These are phyloP conservation scores for Rutstroemia sydowiana DNA, from an alignment of 2,329 filamentous ascomycete species.

Conservation along the genomic window DNA sequence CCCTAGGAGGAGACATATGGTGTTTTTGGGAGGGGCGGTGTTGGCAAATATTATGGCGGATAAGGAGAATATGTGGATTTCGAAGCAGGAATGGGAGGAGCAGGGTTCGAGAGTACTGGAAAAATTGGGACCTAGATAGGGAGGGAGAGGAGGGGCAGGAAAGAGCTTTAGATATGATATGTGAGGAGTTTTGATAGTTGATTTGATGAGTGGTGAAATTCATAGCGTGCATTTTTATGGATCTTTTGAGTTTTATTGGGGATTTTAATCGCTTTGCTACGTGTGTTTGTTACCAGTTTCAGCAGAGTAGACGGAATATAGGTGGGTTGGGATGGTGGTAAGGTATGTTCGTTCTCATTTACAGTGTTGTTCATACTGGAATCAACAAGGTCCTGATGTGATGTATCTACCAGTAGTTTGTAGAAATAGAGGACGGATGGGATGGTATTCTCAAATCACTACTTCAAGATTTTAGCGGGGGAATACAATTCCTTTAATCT, in stretches of 20 bases:
- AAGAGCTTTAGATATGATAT: not conserved
- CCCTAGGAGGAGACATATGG: slow-evolving; percentile 93
- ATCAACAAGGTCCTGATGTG: not conserved
- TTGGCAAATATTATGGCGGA: slow-evolving; percentile 98
- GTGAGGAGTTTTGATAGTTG: not conserved
- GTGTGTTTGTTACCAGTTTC: not conserved
- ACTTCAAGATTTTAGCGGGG: too few relatives aligned
- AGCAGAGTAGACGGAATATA: not conserved
- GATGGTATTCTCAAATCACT: too few relatives aligned
- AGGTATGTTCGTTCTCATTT: not conserved
- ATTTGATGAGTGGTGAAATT: slow-evolving; percentile 2
- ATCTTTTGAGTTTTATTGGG: not conserved
- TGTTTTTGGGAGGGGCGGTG: slow-evolving; percentile 96
- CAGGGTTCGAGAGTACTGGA: slow-evolving; percentile 77
- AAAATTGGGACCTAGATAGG: slow-evolving; percentile 81
- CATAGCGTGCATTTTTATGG: not conserved
- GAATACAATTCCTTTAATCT: too few relatives aligned
- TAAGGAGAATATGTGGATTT: slow-evolving; percentile 99
- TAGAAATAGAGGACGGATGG: too few relatives aligned
- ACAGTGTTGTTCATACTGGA: not conserved
- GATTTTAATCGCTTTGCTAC: not conserved
- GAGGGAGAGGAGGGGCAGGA: not conserved
- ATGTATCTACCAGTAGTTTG: too few relatives aligned
- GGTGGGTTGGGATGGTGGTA: not conserved
- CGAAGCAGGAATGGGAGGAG: slow-evolving; percentile 94